Conservation (phyloP, 176 grass and related monocot genomes). For the Zoysia japonica region DNA sequence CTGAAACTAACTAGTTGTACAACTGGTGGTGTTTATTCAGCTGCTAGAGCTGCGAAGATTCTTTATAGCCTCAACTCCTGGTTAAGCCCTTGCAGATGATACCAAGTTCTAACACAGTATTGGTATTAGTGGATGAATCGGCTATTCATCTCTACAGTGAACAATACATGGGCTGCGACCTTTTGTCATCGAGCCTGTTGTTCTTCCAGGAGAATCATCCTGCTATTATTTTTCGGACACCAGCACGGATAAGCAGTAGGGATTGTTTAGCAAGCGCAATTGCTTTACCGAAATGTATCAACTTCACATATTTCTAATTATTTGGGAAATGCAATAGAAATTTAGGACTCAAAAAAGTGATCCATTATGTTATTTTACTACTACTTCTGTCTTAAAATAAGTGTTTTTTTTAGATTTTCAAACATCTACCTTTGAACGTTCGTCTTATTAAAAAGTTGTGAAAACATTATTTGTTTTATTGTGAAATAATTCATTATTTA, state of each 20-base stretch:
- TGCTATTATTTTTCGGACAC: conserved; percentile 33
- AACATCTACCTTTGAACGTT: too few species aligned
- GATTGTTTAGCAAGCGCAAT: conserved; percentile 43
- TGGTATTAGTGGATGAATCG: conserved; percentile 14
- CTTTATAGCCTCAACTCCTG: conserved; percentile 17
- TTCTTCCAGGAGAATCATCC: conserved; percentile 39
- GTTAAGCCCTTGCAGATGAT: conserved; percentile 43
- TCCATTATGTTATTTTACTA: background rate
- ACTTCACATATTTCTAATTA: background rate
- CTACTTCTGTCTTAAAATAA: too few species aligned
- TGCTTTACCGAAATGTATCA: conserved; percentile 37
- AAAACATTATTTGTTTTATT: too few species aligned
- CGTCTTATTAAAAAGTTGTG: too few species aligned
- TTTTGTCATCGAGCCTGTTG: conserved; percentile 45
- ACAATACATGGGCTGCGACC: conserved; percentile 33
- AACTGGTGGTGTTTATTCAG: conserved; percentile 33
- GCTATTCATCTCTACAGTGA: conserved; percentile 47
- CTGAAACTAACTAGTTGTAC: conserved; percentile 34
- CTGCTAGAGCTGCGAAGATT: conserved; percentile 31
- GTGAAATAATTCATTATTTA: too few species aligned
- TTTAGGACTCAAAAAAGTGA: conserved; percentile 5
- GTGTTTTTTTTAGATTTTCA: too few species aligned
- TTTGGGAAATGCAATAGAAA: conserved; percentile 32
- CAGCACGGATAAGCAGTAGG: conserved; percentile 30
- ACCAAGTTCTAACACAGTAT: conserved; percentile 2